Evolutionary conservation across 1,139 yeast species (phyloP), one percentile per base, ranked within the genome.

Genomic region (Taiozyma sp.): DNA sequence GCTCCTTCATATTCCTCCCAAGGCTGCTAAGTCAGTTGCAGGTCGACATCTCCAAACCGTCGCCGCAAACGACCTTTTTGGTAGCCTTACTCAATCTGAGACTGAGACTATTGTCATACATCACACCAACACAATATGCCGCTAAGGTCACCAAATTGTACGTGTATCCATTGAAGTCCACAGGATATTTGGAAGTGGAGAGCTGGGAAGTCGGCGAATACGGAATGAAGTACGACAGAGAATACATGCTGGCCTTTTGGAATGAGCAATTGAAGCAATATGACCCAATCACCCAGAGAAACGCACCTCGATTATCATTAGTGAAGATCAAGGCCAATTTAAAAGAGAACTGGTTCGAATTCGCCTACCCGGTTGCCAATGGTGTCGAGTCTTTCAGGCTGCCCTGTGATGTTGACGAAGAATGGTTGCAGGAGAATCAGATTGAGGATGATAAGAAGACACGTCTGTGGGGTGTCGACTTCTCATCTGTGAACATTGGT

Each of bases 181-280:
- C 69, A 10, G 59, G 69, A 1, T 75, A 74, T 12, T 51, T 75
- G 27, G 57, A 59, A 14, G 67, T 71, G 14, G 50, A 63, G 2
- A 60, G 65, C 45, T 68, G 74, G 65, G 66, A 63, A 32, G 55
- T 75, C 28, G 70, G 67, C 51, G 64, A 63, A 47, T 58, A 63
- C 54, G 80, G 80, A 1, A 65, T 75, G 51, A 69, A 67, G 57
- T 61, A 71, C 49, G 80, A 76, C 55, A 64, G 80, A 19, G 68
- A 68, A 54, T 74, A 64, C 55, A 69, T 72, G 69, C 56, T 75
- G 32, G 71, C 71, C 1, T 51, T 23, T 8, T 63, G 57, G 52
- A 59, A 64, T 44, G 64, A 65, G 3, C 61, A 65, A 34, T 45
- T 48, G 19, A 52, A 56, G 9, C 43, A 48, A 4, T 72, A 67